phyloP scores from a whole-genome alignment of 2,329 filamentous ascomycete genomes.

The Xylariaceae sp. region DNA sequence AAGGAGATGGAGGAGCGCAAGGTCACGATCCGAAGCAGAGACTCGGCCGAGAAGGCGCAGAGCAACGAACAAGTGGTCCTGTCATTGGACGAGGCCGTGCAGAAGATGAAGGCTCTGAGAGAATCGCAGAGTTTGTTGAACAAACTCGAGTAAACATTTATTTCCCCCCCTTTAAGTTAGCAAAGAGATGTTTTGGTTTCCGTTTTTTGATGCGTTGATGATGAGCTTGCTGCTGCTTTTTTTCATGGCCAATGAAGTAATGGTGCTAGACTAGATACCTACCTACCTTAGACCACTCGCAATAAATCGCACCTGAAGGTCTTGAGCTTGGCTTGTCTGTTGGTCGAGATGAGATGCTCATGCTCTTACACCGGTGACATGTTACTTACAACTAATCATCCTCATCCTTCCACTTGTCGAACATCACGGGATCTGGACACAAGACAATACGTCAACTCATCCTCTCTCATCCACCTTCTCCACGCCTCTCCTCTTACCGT shows the following conservation, averaged over 20 bases:
- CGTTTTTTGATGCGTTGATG: too few species aligned
- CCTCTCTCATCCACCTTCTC: too few species aligned
- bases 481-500: too few species aligned
- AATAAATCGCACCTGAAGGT: constrained; percentile 4
- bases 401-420: too few species aligned
- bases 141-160: constrained; percentile 14
- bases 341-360: too few species aligned
- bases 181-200: not conserved
- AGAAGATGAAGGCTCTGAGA: constrained; percentile 19
- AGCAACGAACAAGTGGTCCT: constrained; percentile 25
- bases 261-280: constrained; percentile 7
- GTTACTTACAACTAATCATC: not conserved
- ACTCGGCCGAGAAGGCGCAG: constrained; percentile 23
- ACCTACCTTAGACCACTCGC: constrained; percentile 2
- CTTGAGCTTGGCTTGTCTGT: not conserved
- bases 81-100: constrained; percentile 22
- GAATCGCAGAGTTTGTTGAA: constrained; percentile 11
- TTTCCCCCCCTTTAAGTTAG: not conserved
- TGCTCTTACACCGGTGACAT: too few species aligned
- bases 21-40: constrained; percentile 26
- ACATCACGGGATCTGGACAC: too few species aligned
- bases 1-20: constrained; percentile 26
- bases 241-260: not conserved
- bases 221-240: not conserved
- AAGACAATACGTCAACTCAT: too few species aligned